Base-by-base conservation (phyloP, 768 basidiomycete species). In the Panaeolus papilionaceus region DNA sequence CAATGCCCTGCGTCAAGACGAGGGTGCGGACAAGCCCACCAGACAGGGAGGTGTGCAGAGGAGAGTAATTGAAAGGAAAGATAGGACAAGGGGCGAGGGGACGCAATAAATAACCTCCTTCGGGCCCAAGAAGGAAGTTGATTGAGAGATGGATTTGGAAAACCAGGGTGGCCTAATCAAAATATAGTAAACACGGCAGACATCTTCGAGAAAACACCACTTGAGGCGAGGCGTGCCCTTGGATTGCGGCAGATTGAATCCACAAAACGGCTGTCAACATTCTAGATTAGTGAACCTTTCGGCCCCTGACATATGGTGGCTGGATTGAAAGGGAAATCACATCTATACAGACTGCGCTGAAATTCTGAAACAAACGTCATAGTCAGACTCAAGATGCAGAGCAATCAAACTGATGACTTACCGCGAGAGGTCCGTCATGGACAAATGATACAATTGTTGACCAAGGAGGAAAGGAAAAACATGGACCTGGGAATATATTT, bases 1-100 rank as follows among this genome's bases (percentile, higher is more conserved):
- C 51, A 65, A 63, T 44, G 37, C 62, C 47, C 54, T 64, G 64
- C 66, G 67, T 51, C 67, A 66, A 70, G 66, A 65, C 62, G 63
- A 64, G 20, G 20, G 38, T 42, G 58, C 38, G 49, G 45, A 64
- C 18, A 26, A 18, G 8, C 26, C 33, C 63, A 39, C 62, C 42
- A 38, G 28, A 12, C 54, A 18, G 12, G 61, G 23, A 28, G 37
- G 62, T 14, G 37, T 9, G 20, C 14, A 47, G 37, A 47, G 63
- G 47, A 44, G 40, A 64, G 63, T 11, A 16, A 49, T 42, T 28
- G 28, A 26, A 33, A 45, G 63, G 42, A 37, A 64, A 64, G 40
- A 37, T 64, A 47, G 42, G 63, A 38, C 40, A 64, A 37, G 8
- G 47, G 16, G 23, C 44, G 14, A 64, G 37, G 42, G 37, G 42